These are phyloP conservation scores for Calonectria pseudoturangicola DNA, from an alignment of 2,329 filamentous ascomycete genomes.

Conservation along the genomic window DNA sequence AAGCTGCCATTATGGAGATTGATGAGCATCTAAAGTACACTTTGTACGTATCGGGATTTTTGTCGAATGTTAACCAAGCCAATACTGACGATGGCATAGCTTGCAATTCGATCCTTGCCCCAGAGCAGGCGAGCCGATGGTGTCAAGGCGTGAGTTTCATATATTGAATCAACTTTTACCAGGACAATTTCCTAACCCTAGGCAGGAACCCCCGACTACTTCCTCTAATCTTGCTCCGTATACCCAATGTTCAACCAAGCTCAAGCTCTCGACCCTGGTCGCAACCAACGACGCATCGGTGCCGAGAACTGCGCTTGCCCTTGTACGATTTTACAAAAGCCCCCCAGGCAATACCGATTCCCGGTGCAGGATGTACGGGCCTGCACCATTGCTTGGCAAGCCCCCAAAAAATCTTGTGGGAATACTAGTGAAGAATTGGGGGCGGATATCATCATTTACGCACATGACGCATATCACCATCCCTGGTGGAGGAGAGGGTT, in stretches of 20 bases:
- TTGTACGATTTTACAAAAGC: constrained; percentile 56
- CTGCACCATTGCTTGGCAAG: constrained; percentile 47
- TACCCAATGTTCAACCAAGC: constrained; percentile 53
- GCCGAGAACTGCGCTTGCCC: constrained; percentile 49
- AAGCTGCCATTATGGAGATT: constrained; percentile 99
- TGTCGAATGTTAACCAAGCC: not conserved
- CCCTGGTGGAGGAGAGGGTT: constrained; percentile 38
- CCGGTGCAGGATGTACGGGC: constrained; percentile 50
- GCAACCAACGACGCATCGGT: constrained; percentile 42
- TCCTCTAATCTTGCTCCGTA: constrained; percentile 80
- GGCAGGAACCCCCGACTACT: constrained; percentile 93
- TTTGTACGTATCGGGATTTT: constrained; percentile 81
- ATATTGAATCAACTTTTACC: not conserved
- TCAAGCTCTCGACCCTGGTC: constrained; percentile 46
- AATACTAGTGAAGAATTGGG: constrained; percentile 35
- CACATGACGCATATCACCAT: constrained; percentile 41
- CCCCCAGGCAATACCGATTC: constrained; percentile 43
- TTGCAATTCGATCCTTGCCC: constrained; percentile 99
- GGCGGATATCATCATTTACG: constrained; percentile 39
- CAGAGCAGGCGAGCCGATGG: constrained; percentile 97
- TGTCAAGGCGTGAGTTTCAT: constrained; percentile 84
- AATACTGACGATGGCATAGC: constrained; percentile 71
- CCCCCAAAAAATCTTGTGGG: constrained; percentile 41
- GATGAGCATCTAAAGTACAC: constrained; percentile 99
- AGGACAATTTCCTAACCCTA: constrained; percentile 42